Conservation (phyloP, 176 grass and related monocot species). For the Ampelocalamus luodianensis region DNA sequence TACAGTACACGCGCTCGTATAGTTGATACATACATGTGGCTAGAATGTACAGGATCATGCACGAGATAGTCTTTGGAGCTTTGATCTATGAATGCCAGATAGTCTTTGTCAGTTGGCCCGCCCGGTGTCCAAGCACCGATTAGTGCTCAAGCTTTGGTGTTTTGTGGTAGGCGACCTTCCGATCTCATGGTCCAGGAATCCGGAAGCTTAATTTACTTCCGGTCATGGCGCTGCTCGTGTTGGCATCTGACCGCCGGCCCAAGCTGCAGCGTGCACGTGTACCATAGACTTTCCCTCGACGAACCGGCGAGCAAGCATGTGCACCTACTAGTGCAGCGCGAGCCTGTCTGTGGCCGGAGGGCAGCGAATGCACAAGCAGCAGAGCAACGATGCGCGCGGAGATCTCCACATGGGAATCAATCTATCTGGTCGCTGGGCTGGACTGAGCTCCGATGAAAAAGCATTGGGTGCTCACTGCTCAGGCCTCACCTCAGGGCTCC, state of each 20-base stretch:
- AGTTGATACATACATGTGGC: background rate
- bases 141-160: background rate
- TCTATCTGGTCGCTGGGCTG: background rate
- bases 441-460: background rate
- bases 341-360: background rate
- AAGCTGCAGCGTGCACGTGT: conserved; percentile 9
- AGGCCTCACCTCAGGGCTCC: background rate
- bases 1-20: background rate
- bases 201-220: background rate
- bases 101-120: background rate
- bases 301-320: background rate
- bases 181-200: background rate
- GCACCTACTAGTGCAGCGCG: background rate
- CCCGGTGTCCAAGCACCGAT: background rate
- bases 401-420: background rate
- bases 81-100: background rate
- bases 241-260: background rate
- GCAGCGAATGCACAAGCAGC: background rate
- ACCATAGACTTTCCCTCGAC: background rate
- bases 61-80: background rate
- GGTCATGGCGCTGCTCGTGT: background rate
- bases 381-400: background rate
- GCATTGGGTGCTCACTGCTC: background rate
- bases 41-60: background rate
- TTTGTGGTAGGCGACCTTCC: background rate